These are phyloP conservation scores for Clavulina sp. DNA, from an alignment of 768 basidiomycete species.

Conservation along the genomic window DNA sequence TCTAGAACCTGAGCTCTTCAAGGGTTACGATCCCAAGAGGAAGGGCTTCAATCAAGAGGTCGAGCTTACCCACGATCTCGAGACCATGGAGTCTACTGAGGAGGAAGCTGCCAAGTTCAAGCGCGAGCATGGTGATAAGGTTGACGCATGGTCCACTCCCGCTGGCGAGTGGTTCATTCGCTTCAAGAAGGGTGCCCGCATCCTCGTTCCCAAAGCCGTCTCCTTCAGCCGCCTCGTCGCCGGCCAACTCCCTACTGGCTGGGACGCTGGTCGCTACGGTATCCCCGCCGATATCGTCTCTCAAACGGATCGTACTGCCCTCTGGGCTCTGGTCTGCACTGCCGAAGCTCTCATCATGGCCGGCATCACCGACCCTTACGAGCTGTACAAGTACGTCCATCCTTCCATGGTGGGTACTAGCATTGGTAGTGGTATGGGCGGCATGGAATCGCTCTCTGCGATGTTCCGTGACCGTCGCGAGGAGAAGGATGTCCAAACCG, in stretches of 20 bases:
- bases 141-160: slow-evolving; percentile 83
- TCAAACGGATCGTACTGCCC: slow-evolving; percentile 79
- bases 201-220: slow-evolving; percentile 89
- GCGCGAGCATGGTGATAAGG: slow-evolving; percentile 89
- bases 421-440: slow-evolving; percentile 96
- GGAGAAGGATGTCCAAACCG: slow-evolving; percentile 96
- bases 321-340: slow-evolving; percentile 90
- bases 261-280: slow-evolving; percentile 91
- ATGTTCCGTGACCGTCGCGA: slow-evolving; percentile 99
- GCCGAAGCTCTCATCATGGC: slow-evolving; percentile 94
- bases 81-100: slow-evolving; percentile 84
- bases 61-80: slow-evolving; percentile 89
- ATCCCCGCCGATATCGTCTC: slow-evolving; percentile 92
- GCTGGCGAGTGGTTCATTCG: slow-evolving; percentile 96
- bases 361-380: slow-evolving; percentile 95
- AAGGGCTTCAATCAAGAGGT: slow-evolving; percentile 96
- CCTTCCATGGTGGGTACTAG: slow-evolving; percentile 91
- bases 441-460: slow-evolving; percentile 70
- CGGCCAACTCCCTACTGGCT: slow-evolving; percentile 93
- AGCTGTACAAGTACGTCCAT: slow-evolving; percentile 91
- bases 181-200: slow-evolving; percentile 92
- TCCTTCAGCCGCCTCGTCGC: slow-evolving; percentile 87
- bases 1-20: slow-evolving; percentile 91
- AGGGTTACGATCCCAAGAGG: slow-evolving; percentile 93
- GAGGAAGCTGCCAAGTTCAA: slow-evolving; percentile 91